Conservation (phyloP, 2,329 filamentous ascomycete species). For the Colletotrichum sp. region DNA sequence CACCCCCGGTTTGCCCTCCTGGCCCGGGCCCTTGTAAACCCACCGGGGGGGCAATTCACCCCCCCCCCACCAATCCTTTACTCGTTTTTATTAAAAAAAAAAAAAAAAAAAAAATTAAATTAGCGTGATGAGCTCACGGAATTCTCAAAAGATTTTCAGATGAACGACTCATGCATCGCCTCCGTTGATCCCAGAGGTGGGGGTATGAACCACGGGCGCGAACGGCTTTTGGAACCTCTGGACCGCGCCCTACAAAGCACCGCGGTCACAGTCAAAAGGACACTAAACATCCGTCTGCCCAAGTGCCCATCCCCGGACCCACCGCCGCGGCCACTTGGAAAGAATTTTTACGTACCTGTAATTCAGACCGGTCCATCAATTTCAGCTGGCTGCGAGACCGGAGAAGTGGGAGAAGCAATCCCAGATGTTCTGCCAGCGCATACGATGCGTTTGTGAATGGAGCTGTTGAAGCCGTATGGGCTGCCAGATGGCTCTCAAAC, state of each 20-base stretch:
- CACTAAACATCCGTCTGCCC: background rate
- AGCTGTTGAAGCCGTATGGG: background rate
- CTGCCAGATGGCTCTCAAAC: background rate
- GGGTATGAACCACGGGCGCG: background rate
- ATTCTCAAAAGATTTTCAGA: background rate
- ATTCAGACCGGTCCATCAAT: background rate
- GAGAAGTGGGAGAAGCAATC: background rate
- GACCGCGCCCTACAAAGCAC: background rate
- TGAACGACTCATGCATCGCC: conserved; percentile 9
- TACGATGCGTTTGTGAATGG: background rate
- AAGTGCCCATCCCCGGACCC: conserved; percentile 3
- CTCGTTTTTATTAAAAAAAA: background rate
- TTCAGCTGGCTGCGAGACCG: background rate
- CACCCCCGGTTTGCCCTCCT: too few relatives aligned
- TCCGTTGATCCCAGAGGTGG: background rate
- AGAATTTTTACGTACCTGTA: conserved; percentile 11
- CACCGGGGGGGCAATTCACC: too few relatives aligned
- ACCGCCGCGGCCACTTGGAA: background rate
- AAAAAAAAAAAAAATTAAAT: too few relatives aligned
- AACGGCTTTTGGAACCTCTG: background rate
- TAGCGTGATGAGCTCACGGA: background rate
- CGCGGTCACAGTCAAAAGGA: background rate
- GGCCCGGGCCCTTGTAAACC: too few relatives aligned
- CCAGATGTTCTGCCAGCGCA: background rate
- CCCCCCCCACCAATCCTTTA: too few relatives aligned